Evolutionary conservation across 192 early-diverging fungal species (phyloP).

Genomic region (Coemansia sp.): DNA sequence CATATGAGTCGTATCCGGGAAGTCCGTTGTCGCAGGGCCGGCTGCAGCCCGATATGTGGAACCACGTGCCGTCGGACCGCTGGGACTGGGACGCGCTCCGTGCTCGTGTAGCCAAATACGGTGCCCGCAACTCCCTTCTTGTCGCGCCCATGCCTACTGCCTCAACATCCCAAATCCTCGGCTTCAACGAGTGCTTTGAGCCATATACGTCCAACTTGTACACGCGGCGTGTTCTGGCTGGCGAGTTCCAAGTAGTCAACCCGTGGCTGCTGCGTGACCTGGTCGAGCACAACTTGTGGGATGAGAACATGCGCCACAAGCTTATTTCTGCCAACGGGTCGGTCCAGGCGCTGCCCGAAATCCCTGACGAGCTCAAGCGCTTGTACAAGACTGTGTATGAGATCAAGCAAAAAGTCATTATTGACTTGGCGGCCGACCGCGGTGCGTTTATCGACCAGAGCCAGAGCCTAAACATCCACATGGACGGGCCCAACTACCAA

Average conservation of each 20-base stretch:
- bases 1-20: slow-evolving; percentile 69
- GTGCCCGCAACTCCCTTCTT: slow-evolving; percentile 91
- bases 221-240: slow-evolving; percentile 91
- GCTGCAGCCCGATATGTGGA: slow-evolving; percentile 96
- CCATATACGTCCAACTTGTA: slow-evolving; percentile 93
- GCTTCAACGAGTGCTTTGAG: slow-evolving; percentile 98
- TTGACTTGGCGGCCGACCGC: slow-evolving; percentile 97
- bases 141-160: slow-evolving; percentile 99
- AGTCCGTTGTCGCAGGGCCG: slow-evolving; percentile 86
- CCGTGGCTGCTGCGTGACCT: slow-evolving; percentile 94
- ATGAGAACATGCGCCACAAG: slow-evolving; percentile 89
- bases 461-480: slow-evolving; percentile 93
- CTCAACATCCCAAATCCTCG: slow-evolving; percentile 94
- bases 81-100: slow-evolving; percentile 92
- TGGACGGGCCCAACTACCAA: slow-evolving; percentile 91
- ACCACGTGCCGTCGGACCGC: slow-evolving; percentile 70
- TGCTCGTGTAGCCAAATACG: slow-evolving; percentile 71
- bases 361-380: slow-evolving; percentile 87
- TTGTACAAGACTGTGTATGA: slow-evolving; percentile 99
- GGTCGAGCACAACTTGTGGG: slow-evolving; percentile 89
- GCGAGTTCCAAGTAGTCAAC: slow-evolving; percentile 99
- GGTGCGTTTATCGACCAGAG: slow-evolving; percentile 97
- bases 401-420: slow-evolving; percentile 83
- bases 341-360: slow-evolving; percentile 71
- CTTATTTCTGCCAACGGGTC: slow-evolving; percentile 92